phyloP scores from a whole-genome alignment of 306 rosid genomes.

The Cyclanthera cordifolia region DNA sequence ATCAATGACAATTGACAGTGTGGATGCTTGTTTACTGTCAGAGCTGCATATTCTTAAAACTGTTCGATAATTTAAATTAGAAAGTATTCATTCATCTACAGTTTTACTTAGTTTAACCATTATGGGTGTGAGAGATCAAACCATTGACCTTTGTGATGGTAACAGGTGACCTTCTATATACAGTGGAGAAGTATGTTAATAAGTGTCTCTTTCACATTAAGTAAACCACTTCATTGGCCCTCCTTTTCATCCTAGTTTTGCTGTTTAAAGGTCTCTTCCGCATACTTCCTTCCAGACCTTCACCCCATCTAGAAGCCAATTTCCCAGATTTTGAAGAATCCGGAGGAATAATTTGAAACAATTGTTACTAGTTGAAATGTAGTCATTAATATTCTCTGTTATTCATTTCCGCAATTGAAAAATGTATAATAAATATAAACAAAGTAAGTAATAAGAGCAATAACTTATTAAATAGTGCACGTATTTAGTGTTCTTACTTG shows the following conservation, averaged over 20 bases:
- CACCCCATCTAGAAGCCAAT: background rate
- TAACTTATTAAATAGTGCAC: background rate
- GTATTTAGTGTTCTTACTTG: background rate
- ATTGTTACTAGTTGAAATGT: background rate
- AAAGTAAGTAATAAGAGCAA: background rate
- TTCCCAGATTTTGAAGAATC: background rate
- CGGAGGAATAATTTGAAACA: background rate
- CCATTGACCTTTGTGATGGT: no score
- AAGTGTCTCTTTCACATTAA: background rate
- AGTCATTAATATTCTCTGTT: background rate
- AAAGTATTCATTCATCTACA: background rate
- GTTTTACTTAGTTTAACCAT: background rate
- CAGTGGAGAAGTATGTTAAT: background rate
- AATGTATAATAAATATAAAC: background rate
- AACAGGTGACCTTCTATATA: background rate
- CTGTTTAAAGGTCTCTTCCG: background rate
- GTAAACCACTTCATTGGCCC: background rate
- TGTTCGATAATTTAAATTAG: background rate
- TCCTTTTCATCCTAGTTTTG: background rate
- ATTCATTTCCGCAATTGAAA: background rate
- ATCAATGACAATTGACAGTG: background rate
- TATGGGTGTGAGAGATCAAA: background rate
- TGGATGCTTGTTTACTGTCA: slow-evolving; percentile 1
- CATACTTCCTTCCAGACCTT: background rate
- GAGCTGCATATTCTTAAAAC: background rate